Evolutionary conservation across 306 rosid genomes (phyloP), one percentile per base, ranked within the genome.

Genomic region (Crataegus laevigata): DNA sequence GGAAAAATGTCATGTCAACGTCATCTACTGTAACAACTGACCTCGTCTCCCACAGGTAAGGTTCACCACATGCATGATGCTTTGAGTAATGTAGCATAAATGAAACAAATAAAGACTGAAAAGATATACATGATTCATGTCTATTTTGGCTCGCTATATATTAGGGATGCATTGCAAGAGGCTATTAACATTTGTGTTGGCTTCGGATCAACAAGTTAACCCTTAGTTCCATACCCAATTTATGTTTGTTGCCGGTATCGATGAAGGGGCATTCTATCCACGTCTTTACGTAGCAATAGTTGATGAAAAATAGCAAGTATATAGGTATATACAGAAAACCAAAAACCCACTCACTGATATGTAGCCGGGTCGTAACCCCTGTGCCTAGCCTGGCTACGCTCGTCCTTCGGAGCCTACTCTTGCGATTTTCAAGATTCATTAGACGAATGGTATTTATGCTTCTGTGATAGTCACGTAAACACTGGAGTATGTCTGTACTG

Each of bases 1-100:
- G 98, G 59, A 94, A 81, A 84, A 91, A 90, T 84, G 98, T 90
- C 74, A 84, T 94, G 97, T 84, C 97, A 75, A 91, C 96, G 30
- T 82, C 98, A 55, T 86, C 93, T 73, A 82, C 88, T 15, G 98
- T 94, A 73, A 94, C 98, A 34, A 94, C 96, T 3, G 97, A 94
- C 73, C 88, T 90, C 29, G 96, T 89, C 29, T 76, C 88, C 68
- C 94, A 91, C 80, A 90, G 90, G 98, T 94, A 85, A 83, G 66
- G 63, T 67, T 86, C 66, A 74, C 69, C 59, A 22, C 34, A 54
- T 81, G 79, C 58, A 5, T 36, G 22, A 54, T 30, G 30, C 68
- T 9, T 9, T 28, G 74, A 19, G 19, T 75, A 32, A 66, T 64
- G 47, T 47, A 80, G 69, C 51, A 68, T 14, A 18, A 50, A 68